Evolutionary conservation across 495 filamentous ascomycete genomes (phyloP).

Genomic region (Lasiosphaeriaceae sp.): DNA sequence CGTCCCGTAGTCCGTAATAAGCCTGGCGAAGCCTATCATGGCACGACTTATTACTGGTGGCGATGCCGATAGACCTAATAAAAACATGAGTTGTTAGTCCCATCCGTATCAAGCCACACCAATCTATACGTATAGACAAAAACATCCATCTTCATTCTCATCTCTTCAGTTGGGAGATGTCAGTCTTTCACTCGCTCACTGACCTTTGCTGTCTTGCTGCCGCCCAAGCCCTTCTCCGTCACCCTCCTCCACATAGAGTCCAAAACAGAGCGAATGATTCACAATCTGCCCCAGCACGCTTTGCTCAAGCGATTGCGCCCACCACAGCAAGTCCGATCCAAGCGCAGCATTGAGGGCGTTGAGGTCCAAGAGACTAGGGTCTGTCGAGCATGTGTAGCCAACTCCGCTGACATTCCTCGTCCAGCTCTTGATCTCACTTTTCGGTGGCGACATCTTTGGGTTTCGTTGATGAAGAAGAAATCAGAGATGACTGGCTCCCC

Average conservation of each 20-base stretch:
- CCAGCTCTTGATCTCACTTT: slow-evolving; percentile 10
- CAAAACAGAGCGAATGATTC: slow-evolving; percentile 52
- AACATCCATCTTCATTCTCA: neutral
- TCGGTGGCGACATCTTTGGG: neutral
- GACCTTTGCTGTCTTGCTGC: neutral
- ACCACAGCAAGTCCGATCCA: slow-evolving; percentile 51
- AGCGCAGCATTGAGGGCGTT: slow-evolving; percentile 48
- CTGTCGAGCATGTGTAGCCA: slow-evolving; percentile 46
- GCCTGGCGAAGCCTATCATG: slow-evolving; percentile 57
- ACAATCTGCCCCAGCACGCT: slow-evolving; percentile 42
- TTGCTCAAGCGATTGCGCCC: slow-evolving; percentile 42
- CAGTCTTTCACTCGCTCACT: neutral
- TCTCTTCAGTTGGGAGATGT: neutral
- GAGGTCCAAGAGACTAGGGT: slow-evolving; percentile 44
- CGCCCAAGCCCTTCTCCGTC: slow-evolving; percentile 10
- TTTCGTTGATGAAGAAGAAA: slow-evolving; percentile 3
- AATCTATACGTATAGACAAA: neutral
- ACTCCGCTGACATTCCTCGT: slow-evolving; percentile 13
- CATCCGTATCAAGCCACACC: neutral
- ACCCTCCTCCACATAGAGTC: slow-evolving; percentile 38
- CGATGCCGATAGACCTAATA: neutral
- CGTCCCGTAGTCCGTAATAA: slow-evolving; percentile 62
- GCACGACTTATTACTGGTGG: neutral
- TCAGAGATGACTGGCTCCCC: too few relatives aligned
- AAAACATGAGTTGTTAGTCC: neutral